Percentiles rank a stretch among this genome's conserved stretches.
These are phyloP conservation scores for Coix lacrymajobi DNA, from an alignment of 176 grass and related monocot genomes.

Conservation along the genomic window DNA sequence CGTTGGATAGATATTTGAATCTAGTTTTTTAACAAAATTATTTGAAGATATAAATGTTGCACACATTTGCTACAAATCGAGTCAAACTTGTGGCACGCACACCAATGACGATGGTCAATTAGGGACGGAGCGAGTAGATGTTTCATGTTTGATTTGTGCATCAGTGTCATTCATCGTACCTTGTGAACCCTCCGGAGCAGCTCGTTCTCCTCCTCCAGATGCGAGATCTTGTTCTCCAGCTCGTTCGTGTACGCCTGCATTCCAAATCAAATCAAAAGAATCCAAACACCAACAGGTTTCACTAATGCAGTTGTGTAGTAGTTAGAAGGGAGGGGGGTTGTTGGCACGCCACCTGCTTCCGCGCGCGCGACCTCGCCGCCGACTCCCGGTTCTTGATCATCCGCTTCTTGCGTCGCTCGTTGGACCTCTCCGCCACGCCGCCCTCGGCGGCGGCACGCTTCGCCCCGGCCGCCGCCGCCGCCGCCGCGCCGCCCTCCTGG, in stretches of 20 bases:
- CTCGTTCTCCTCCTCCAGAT: constrained; percentile 74
- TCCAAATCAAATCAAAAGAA: not conserved
- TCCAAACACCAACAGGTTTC: not conserved
- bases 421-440: constrained; percentile 24
- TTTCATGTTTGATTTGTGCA: not conserved
- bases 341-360: constrained; percentile 57
- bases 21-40: too few relatives aligned
- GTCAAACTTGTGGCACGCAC: too few relatives aligned
- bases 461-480: not conserved
- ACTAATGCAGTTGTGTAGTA: not conserved
- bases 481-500: not conserved
- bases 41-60: too few relatives aligned
- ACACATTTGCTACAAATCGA: too few relatives aligned
- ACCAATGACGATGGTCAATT: too few relatives aligned
- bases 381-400: constrained; percentile 99
- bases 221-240: constrained; percentile 76
- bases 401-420: constrained; percentile 80
- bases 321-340: not conserved
- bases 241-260: constrained; percentile 86
- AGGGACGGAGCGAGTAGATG: too few relatives aligned
- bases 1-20: too few relatives aligned
- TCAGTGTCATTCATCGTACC: constrained; percentile 6
- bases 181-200: constrained; percentile 50
- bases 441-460: constrained; percentile 26
- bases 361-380: constrained; percentile 79